Evolutionary conservation across 140 eudicot species (phyloP).

Genomic region (Bidens hawaiensis): DNA sequence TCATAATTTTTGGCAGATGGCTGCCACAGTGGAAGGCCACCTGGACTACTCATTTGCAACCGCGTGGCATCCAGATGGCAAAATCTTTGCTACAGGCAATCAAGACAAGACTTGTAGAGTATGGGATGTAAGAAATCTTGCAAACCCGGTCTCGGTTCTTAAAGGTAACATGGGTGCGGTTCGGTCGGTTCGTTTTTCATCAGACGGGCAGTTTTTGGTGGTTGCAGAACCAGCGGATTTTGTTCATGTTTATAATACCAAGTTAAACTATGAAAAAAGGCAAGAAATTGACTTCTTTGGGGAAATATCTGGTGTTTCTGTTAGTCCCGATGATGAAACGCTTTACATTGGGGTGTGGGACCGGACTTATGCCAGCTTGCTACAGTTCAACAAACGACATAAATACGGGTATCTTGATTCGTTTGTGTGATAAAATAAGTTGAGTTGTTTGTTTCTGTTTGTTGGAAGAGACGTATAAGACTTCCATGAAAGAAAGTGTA

Average conservation of each 20-base stretch:
- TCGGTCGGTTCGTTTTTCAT: conserved; percentile 64
- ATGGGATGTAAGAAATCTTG: conserved; percentile 70
- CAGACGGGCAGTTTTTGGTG: conserved; percentile 61
- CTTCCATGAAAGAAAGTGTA: conserved; percentile 19
- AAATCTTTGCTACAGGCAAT: conserved; percentile 71
- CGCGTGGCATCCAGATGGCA: conserved; percentile 82
- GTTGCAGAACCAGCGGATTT: conserved; percentile 79
- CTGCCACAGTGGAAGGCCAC: conserved; percentile 65
- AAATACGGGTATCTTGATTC: conserved; percentile 44
- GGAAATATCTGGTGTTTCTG: conserved; percentile 63
- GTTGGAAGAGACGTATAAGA: conserved; percentile 9
- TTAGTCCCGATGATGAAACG: conserved; percentile 72
- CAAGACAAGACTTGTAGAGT: conserved; percentile 80
- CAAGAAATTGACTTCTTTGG: conserved; percentile 85
- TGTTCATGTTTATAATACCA: conserved; percentile 56
- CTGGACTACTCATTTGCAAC: conserved; percentile 87
- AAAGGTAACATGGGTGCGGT: conserved; percentile 76
- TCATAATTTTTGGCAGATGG: conserved; percentile 35
- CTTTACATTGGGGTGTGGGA: conserved; percentile 75
- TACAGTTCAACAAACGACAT: conserved; percentile 41
- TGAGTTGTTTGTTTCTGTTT: conserved; percentile 2
- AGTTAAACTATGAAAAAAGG: conserved; percentile 35
- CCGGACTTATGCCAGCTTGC: conserved; percentile 60
- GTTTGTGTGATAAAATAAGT: conserved; percentile 20
- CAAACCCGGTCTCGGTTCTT: conserved; percentile 43